Evolutionary conservation across 768 basidiomycete species (phyloP).

Genomic region (Tylopilus sp.): DNA sequence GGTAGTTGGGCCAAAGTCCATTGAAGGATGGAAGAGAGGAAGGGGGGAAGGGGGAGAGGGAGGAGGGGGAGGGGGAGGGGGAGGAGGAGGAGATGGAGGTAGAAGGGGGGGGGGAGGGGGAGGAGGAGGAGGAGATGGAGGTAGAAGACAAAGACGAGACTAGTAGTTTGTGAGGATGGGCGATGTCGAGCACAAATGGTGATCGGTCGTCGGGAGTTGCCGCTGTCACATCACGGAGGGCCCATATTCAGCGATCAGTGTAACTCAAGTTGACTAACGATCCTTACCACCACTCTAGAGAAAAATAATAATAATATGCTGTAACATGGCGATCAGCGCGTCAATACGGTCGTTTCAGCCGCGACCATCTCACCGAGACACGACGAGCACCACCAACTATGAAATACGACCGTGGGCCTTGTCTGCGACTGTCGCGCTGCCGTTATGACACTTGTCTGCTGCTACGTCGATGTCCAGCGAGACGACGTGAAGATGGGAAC

Average conservation of each 20-base stretch:
- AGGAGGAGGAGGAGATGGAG: conserved; percentile 23
- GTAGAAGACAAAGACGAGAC: conserved; percentile 35
- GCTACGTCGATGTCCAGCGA: conserved; percentile 9
- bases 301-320: neutral
- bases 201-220: conserved; percentile 59
- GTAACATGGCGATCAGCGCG: conserved; percentile 19
- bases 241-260: conserved; percentile 40
- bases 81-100: conserved; percentile 22
- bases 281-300: conserved; percentile 22
- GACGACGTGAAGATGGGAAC: conserved; percentile 16
- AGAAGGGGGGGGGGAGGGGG: conserved; percentile 32
- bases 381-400: conserved; percentile 1
- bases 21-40: conserved; percentile 35
- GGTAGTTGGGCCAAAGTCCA: conserved; percentile 48
- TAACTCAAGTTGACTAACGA: conserved; percentile 16
- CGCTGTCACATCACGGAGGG: conserved; percentile 39
- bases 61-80: too few species aligned
- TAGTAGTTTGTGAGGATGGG: conserved; percentile 27
- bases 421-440: conserved; percentile 1
- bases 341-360: conserved; percentile 5
- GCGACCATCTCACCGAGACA: conserved; percentile 17
- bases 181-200: conserved; percentile 40
- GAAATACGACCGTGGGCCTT: neutral
- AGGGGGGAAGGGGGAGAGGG: too few species aligned
- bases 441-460: conserved; percentile 10